Percentiles rank a stretch among this genome's conserved stretches.
Conservation (phyloP, 202 grass and related monocot genomes). For the Carex arenaria region DNA sequence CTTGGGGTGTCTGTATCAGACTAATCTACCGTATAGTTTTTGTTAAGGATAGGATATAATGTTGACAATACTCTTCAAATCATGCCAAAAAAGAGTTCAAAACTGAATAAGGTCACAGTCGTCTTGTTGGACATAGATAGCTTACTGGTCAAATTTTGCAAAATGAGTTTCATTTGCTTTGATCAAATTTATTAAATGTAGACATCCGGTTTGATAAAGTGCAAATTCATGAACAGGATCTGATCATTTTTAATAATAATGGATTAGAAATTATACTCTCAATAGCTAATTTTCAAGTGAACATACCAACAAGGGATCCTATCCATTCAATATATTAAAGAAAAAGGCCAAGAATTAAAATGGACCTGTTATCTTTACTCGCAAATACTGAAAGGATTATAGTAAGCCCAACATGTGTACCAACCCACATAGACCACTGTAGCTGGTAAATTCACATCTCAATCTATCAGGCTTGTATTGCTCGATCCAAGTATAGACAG, state of each 20-base stretch:
- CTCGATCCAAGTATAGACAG: background rate
- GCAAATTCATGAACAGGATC: background rate
- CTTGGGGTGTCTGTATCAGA: background rate
- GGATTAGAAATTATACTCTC: background rate
- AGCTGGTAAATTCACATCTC: background rate
- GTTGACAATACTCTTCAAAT: background rate
- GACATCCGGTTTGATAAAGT: background rate
- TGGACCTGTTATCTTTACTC: background rate
- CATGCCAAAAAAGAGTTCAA: slow-evolving; percentile 1
- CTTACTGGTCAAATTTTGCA: background rate
- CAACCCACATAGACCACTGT: background rate
- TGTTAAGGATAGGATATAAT: background rate
- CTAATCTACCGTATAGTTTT: slow-evolving; percentile 10
- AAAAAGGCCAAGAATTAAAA: background rate
- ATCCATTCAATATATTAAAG: background rate
- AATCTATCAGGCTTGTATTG: background rate
- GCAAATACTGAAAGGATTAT: background rate
- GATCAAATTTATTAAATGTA: background rate
- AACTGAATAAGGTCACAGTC: background rate
- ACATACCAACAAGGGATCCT: background rate
- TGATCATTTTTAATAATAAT: background rate
- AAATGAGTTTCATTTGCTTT: background rate
- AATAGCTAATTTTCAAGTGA: background rate
- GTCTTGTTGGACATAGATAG: slow-evolving; percentile 12
- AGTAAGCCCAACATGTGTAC: background rate